Evolutionary conservation across 192 early-diverging fungal genomes (phyloP).

Genomic region (Ambispora gerdemannii): DNA sequence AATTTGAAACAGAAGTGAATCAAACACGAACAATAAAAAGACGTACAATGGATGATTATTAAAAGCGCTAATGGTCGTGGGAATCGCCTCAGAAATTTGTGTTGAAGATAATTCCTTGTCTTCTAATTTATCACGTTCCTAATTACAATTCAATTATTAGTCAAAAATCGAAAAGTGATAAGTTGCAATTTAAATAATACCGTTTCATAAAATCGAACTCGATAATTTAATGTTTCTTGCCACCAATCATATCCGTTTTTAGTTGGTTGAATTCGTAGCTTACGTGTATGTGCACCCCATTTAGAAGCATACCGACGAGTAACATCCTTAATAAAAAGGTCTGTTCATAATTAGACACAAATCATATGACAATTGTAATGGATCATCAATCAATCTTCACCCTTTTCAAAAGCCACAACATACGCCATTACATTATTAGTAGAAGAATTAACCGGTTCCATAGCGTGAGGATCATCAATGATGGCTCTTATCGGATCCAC

Average conservation of each 20-base stretch:
- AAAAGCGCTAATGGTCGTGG: slow-evolving; percentile 72
- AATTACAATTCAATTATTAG: no score
- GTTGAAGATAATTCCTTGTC: slow-evolving; percentile 45
- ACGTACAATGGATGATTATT: slow-evolving; percentile 76
- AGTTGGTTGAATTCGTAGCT: slow-evolving; percentile 40
- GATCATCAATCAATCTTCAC: slow-evolving; percentile 12
- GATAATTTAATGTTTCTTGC: slow-evolving; percentile 39
- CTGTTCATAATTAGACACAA: slow-evolving; percentile 25
- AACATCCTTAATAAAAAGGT: slow-evolving; percentile 57
- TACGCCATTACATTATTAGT: slow-evolving; percentile 53
- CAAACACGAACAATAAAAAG: neutral
- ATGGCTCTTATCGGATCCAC: slow-evolving; percentile 56
- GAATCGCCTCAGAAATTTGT: slow-evolving; percentile 64
- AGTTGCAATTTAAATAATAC: neutral
- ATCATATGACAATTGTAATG: no score
- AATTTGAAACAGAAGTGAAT: neutral
- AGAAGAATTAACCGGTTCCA: slow-evolving; percentile 52
- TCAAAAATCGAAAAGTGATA: slow-evolving; percentile 13
- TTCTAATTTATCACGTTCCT: slow-evolving; percentile 44
- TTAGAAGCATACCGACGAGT: slow-evolving; percentile 62
- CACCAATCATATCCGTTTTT: slow-evolving; percentile 44
- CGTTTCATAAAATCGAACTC: slow-evolving; percentile 34
- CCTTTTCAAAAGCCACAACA: slow-evolving; percentile 61
- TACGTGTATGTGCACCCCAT: slow-evolving; percentile 53
- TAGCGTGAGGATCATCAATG: slow-evolving; percentile 47